These are phyloP conservation scores for Bipolaris cookei DNA, from an alignment of 2,329 filamentous ascomycete genomes.

Conservation along the genomic window DNA sequence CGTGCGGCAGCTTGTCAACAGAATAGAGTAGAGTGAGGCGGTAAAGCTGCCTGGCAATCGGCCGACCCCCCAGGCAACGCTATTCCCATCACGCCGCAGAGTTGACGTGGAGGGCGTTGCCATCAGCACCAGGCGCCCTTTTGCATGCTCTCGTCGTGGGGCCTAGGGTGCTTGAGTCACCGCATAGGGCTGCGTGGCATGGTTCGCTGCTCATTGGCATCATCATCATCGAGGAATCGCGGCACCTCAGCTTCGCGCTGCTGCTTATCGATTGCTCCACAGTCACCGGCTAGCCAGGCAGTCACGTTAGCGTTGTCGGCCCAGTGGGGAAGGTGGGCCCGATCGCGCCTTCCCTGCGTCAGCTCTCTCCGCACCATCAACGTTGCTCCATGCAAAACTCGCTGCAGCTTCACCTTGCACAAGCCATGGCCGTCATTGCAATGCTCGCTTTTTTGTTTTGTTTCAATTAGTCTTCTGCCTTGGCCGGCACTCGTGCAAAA, in stretches of 20 bases:
- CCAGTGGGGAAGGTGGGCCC: conserved; percentile 28
- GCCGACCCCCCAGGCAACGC: conserved; percentile 22
- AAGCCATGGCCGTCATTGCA: not conserved
- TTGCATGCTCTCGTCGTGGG: not conserved
- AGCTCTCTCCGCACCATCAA: conserved; percentile 24
- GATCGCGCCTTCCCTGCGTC: conserved; percentile 32
- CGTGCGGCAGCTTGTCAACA: conserved; percentile 21
- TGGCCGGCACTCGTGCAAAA: conserved; percentile 57
- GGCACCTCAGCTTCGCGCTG: conserved; percentile 8
- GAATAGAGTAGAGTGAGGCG: conserved; percentile 31
- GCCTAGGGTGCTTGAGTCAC: conserved; percentile 17
- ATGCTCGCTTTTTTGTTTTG: not conserved
- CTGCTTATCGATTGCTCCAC: conserved; percentile 29
- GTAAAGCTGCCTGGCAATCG: conserved; percentile 28
- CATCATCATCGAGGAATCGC: conserved; percentile 2
- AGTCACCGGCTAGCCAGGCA: conserved; percentile 31
- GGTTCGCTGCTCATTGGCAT: conserved; percentile 4
- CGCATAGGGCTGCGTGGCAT: conserved; percentile 16
- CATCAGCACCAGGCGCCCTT: conserved; percentile 20
- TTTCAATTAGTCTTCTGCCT: not conserved
- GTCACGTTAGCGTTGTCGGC: conserved; percentile 19
- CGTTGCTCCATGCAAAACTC: conserved; percentile 19
- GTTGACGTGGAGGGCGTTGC: conserved; percentile 14
- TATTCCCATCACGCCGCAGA: conserved; percentile 17
- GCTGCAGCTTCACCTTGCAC: not conserved